phyloP scores from a whole-genome alignment of 139 green algal species.

The Trebouxia sp. region DNA sequence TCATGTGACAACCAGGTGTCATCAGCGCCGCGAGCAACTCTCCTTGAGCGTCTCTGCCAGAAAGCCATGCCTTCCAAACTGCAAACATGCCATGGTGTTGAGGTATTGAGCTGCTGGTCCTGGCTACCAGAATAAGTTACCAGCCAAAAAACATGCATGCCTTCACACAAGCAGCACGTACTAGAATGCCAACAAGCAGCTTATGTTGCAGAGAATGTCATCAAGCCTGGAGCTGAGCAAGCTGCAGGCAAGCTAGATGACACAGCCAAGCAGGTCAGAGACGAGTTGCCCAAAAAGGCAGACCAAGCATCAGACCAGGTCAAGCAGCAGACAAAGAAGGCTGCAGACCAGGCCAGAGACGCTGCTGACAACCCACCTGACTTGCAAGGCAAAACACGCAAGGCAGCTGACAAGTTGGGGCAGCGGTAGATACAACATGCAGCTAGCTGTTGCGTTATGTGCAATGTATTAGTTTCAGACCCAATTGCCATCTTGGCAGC shows the following conservation, averaged over 20 bases:
- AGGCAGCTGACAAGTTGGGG: slow-evolving; percentile 16
- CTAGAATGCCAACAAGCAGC: background rate
- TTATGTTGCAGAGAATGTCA: slow-evolving; percentile 19
- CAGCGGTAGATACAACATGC: slow-evolving; percentile 20
- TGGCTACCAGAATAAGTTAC: too few species aligned
- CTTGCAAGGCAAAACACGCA: slow-evolving; percentile 7
- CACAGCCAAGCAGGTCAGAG: background rate
- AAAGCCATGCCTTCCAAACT: too few species aligned
- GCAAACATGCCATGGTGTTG: too few species aligned
- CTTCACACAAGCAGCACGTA: too few species aligned
- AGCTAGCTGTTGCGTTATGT: too few species aligned
- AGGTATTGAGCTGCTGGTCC: too few species aligned
- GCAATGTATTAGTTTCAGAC: too few species aligned
- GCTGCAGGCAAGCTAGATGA: slow-evolving; percentile 19
- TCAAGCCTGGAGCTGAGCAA: slow-evolving; percentile 28
- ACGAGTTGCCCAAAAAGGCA: slow-evolving; percentile 11
- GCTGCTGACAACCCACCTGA: slow-evolving; percentile 23
- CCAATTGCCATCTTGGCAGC: too few species aligned
- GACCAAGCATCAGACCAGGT: slow-evolving; percentile 12
- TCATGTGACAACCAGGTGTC: too few species aligned
- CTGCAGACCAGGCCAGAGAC: slow-evolving; percentile 17
- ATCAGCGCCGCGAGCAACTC: too few species aligned
- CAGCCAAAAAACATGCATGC: too few species aligned
- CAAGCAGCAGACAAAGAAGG: slow-evolving; percentile 12
- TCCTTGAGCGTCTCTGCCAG: too few species aligned